These are phyloP conservation scores for Elsinoe necatrix DNA, from an alignment of 2,329 filamentous ascomycete genomes.

Conservation along the genomic window DNA sequence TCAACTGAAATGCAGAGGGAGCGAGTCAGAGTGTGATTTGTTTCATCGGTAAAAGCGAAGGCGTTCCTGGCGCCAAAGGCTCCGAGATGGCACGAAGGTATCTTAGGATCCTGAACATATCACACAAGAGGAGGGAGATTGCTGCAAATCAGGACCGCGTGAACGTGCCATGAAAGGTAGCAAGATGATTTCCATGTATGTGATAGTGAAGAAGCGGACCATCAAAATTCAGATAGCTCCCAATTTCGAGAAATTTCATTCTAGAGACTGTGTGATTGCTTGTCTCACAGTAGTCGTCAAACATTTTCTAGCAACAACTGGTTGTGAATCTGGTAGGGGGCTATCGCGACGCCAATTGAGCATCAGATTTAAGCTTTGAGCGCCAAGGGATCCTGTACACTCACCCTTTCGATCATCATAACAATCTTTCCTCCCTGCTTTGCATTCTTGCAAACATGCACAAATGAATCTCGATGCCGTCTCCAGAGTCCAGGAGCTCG, in stretches of 20 bases:
- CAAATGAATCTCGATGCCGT: slow-evolving; percentile 26
- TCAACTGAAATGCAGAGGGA: background rate
- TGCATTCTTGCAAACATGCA: background rate
- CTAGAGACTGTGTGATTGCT: too few species aligned
- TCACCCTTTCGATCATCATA: background rate
- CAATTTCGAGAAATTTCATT: too few species aligned
- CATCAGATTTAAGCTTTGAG: background rate
- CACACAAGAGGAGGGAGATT: background rate
- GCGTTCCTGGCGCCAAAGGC: background rate
- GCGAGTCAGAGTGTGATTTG: background rate
- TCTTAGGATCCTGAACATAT: background rate
- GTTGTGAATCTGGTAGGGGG: too few species aligned
- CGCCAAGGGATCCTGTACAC: background rate
- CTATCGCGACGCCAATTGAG: too few species aligned
- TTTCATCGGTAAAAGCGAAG: background rate
- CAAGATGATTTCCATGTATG: background rate
- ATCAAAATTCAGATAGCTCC: too few species aligned
- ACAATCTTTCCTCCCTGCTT: background rate
- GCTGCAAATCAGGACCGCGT: background rate
- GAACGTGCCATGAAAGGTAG: background rate
- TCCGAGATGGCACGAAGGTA: background rate
- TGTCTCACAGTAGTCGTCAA: too few species aligned
- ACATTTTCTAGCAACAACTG: too few species aligned
- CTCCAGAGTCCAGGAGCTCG: slow-evolving; percentile 65
- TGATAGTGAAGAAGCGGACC: background rate